These are phyloP conservation scores for Alternaria rosae DNA, from an alignment of 2,329 filamentous ascomycete species.

Conservation along the genomic window DNA sequence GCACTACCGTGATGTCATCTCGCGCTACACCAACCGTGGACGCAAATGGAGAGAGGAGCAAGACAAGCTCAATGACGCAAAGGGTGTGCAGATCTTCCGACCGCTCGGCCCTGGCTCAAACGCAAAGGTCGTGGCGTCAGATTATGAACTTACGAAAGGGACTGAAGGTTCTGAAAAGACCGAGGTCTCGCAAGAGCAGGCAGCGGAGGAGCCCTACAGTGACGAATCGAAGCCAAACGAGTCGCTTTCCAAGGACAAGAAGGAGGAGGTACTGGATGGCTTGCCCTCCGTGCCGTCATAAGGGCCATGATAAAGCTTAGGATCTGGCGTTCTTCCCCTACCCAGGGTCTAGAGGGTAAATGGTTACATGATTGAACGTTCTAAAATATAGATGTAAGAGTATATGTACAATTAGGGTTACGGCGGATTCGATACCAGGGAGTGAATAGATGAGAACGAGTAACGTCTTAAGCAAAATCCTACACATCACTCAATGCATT, in stretches of 20 bases:
- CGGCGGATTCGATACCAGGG: background rate
- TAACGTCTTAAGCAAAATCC: background rate
- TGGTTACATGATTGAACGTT: background rate
- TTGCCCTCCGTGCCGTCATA: constrained; percentile 11
- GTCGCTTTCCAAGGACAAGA: constrained; percentile 3
- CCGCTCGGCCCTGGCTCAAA: constrained; percentile 42
- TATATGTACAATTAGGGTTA: background rate
- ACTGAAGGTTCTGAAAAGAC: background rate
- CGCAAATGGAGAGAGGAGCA: constrained; percentile 64
- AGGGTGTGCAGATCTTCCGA: constrained; percentile 48
- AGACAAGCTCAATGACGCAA: constrained; percentile 59
- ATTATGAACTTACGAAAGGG: background rate
- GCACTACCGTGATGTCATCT: constrained; percentile 57
- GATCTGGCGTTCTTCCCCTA: background rate
- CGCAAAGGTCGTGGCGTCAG: constrained; percentile 1
- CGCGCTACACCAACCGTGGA: constrained; percentile 63
- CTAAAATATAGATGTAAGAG: constrained; percentile 1
- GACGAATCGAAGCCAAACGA: constrained; percentile 3
- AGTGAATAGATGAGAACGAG: background rate
- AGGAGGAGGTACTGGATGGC: constrained; percentile 6
- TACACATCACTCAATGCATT: background rate
- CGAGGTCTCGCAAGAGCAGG: background rate
- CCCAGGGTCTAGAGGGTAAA: background rate
- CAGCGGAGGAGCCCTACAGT: background rate
- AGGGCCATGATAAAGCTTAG: background rate